Evolutionary conservation across 106 monocot genomes (phyloP), one percentile per base, ranked within the genome.

Genomic region (Acorus calamus): DNA sequence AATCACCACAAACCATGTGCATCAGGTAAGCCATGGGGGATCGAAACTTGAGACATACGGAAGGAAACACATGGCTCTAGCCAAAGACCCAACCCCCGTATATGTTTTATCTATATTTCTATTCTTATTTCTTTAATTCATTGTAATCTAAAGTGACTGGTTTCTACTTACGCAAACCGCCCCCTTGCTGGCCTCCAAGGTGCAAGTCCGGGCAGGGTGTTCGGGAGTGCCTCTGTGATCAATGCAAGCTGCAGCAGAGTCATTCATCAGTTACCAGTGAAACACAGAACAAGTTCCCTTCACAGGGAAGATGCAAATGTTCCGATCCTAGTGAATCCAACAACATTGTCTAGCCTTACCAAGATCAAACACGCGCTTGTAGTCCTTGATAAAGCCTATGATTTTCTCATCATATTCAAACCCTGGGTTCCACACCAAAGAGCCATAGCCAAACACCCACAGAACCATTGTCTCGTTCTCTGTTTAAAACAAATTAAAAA

Each of bases 201-300:
- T 91, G 70, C 87, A 83, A n/a, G 91, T 92, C 73, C 94, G 86
- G 46, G 94, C 94, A 57, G 94, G 94, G 78, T 84, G 55, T 64
- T 85, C 80, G 4, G 88, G 91, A 11, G 96, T 98, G 49, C 96
- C 96, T 63, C 96, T 87, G 75, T 98, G 96, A 63, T 98, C 96
- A 67, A 92, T 85, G 79, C 96, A 98, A 50, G 88, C 94, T 96
- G 74, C 57, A 67, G 28, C 1, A 28, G 28, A 28, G 28, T 28
- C 28, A 28, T 4, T n/a, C 48, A 49, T 1, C 4, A 48, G 11
- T 57, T 11, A 11, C 7, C 14, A 11, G 46, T 10, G 3, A 3
- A 11, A 28, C 47, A 11, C 2, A 58, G 2, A 4, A 52, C 8
- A 55, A 52, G 11, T n/a, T 56, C 43, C 13, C 5, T 42, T 3